phyloP scores from a whole-genome alignment of 495 filamentous ascomycete genomes.

The Penicillium cosmopolitanum region DNA sequence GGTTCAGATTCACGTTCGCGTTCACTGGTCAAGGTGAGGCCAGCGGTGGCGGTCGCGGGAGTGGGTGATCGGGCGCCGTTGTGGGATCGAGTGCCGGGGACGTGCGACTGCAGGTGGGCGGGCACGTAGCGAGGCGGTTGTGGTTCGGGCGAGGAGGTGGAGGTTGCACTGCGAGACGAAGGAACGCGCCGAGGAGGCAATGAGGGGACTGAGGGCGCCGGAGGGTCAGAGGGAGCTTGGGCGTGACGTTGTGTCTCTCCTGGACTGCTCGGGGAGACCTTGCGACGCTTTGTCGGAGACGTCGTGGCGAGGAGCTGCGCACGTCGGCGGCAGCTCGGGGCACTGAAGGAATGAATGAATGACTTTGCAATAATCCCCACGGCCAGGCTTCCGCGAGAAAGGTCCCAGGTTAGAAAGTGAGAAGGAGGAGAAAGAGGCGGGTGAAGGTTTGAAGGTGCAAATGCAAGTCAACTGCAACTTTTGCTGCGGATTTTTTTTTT shows the following conservation, averaged over 20 bases:
- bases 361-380: conserved; percentile 8
- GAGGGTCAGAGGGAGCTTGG: conserved; percentile 33
- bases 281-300: conserved; percentile 91
- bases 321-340: conserved; percentile 53
- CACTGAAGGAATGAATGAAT: conserved; percentile 22
- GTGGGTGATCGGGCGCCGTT: conserved; percentile 50
- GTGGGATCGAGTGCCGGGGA: conserved; percentile 45
- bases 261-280: conserved; percentile 61
- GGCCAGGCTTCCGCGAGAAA: conserved; percentile 9
- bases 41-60: conserved; percentile 70
- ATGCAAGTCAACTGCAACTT: background rate
- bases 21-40: conserved; percentile 68
- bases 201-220: conserved; percentile 19
- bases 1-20: conserved; percentile 17
- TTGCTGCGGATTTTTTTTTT: conserved; percentile 1
- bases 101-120: conserved; percentile 64
- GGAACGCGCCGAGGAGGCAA: conserved; percentile 32
- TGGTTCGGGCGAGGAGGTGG: conserved; percentile 36
- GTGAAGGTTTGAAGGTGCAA: background rate
- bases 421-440: background rate
- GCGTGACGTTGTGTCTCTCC: conserved; percentile 46
- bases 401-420: background rate
- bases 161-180: conserved; percentile 37
- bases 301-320: conserved; percentile 81
- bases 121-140: conserved; percentile 59